Conservation (phyloP, 2,329 filamentous ascomycete genomes). For the Mycogone perniciosa region DNA sequence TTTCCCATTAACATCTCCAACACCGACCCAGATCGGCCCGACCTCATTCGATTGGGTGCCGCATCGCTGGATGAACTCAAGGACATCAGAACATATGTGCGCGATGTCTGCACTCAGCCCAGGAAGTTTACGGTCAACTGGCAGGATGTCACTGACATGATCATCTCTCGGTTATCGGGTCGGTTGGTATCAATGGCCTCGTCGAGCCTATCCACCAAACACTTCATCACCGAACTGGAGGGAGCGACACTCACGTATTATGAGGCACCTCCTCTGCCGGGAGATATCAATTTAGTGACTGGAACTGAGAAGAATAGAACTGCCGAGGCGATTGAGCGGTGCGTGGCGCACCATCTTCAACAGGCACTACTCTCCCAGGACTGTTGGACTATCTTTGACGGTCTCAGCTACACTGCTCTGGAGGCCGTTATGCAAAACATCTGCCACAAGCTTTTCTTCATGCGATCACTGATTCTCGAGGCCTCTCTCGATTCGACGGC, state of each 20-base stretch:
- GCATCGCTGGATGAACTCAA: slow-evolving; percentile 25
- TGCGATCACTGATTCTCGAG: slow-evolving; percentile 18
- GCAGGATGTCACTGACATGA: slow-evolving; percentile 60
- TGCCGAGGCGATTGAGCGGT: slow-evolving; percentile 37
- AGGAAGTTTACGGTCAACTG: slow-evolving; percentile 44
- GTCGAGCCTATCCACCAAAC: slow-evolving; percentile 18
- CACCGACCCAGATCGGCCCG: slow-evolving; percentile 26
- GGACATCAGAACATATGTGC: slow-evolving; percentile 38
- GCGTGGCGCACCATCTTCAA: slow-evolving; percentile 23
- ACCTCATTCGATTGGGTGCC: slow-evolving; percentile 28
- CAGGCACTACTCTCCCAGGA: background rate
- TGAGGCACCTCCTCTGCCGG: slow-evolving; percentile 27
- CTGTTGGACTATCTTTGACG: slow-evolving; percentile 9
- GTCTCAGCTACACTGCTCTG: slow-evolving; percentile 11
- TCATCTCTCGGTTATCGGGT: slow-evolving; percentile 55
- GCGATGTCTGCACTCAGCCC: slow-evolving; percentile 32
- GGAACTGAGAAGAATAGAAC: slow-evolving; percentile 27
- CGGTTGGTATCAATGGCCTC: slow-evolving; percentile 40
- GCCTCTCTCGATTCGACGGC: slow-evolving; percentile 11
- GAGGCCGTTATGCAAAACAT: slow-evolving; percentile 6
- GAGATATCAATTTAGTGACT: slow-evolving; percentile 14
- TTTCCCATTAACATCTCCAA: slow-evolving; percentile 46
- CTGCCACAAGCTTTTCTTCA: slow-evolving; percentile 8
- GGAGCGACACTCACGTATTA: slow-evolving; percentile 29
- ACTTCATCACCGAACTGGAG: slow-evolving; percentile 32